Evolutionary conservation across 306 rosid genomes (phyloP).

Genomic region (Arachis hypogaea): DNA sequence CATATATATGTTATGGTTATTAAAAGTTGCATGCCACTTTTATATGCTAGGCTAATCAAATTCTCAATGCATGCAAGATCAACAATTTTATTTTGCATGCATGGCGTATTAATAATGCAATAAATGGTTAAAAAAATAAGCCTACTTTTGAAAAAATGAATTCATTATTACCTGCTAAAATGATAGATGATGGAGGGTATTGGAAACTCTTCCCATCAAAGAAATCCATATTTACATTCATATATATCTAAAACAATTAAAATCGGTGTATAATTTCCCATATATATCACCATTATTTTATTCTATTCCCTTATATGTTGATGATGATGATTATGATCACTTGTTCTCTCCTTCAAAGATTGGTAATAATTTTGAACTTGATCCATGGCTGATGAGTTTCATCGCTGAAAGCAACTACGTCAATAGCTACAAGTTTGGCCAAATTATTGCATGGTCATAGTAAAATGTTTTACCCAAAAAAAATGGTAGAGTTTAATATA

Average conservation of each 20-base stretch:
- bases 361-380: neutral
- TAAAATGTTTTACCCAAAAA: slow-evolving; percentile 23
- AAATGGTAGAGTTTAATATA: neutral
- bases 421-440: slow-evolving; percentile 26
- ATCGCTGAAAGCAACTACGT: slow-evolving; percentile 19
- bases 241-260: too few species aligned
- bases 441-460: slow-evolving; percentile 37
- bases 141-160: too few species aligned
- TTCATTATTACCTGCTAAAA: neutral
- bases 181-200: neutral
- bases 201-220: neutral
- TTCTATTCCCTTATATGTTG: too few species aligned
- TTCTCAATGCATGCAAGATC: neutral
- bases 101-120: neutral
- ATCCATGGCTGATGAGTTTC: neutral
- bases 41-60: neutral
- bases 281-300: too few species aligned
- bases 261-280: neutral
- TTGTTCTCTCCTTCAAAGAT: neutral
- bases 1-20: neutral
- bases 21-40: neutral
- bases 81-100: neutral
- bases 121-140: neutral
- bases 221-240: neutral
- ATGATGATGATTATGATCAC: too few species aligned